Conservation (phyloP, 257 asterid species). For the Agastache rugosa region DNA sequence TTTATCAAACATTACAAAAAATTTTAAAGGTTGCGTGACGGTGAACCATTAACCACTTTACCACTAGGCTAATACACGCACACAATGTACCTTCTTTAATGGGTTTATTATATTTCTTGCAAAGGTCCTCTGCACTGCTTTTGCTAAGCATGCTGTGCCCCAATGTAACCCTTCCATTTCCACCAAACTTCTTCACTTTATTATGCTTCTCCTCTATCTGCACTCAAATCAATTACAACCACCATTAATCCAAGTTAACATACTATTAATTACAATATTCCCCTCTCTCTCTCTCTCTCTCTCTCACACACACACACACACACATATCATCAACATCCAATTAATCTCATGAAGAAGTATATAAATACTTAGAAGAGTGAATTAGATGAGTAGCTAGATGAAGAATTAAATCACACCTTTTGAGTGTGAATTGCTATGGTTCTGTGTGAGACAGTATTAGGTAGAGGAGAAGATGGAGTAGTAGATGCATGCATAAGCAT, state of each 20-base stretch:
- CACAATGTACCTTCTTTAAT: slow-evolving; percentile 32
- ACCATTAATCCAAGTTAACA: not conserved
- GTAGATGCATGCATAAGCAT: slow-evolving; percentile 30
- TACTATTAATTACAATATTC: not conserved
- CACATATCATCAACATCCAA: not conserved
- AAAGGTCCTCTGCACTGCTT: not conserved
- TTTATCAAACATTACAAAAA: too few species aligned
- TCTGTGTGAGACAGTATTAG: not conserved
- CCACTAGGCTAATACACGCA: too few species aligned
- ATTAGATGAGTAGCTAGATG: not conserved
- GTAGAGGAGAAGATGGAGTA: slow-evolving; percentile 9
- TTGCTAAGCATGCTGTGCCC: not conserved
- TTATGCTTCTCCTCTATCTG: slow-evolving; percentile 30
- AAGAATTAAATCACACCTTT: slow-evolving; percentile 19
- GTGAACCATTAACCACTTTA: too few species aligned
- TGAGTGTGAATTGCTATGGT: not conserved
- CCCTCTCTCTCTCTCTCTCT: not conserved
- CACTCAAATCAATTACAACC: not conserved
- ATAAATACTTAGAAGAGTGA: not conserved
- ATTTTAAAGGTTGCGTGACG: too few species aligned
- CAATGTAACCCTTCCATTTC: not conserved
- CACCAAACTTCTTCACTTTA: not conserved
- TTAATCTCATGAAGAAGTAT: too few species aligned
- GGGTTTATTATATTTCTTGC: slow-evolving; percentile 9
- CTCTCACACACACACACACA: not conserved